Evolutionary conservation across 306 rosid species (phyloP), one percentile per base, ranked within the genome.

Genomic region (Cajanus cajan): DNA sequence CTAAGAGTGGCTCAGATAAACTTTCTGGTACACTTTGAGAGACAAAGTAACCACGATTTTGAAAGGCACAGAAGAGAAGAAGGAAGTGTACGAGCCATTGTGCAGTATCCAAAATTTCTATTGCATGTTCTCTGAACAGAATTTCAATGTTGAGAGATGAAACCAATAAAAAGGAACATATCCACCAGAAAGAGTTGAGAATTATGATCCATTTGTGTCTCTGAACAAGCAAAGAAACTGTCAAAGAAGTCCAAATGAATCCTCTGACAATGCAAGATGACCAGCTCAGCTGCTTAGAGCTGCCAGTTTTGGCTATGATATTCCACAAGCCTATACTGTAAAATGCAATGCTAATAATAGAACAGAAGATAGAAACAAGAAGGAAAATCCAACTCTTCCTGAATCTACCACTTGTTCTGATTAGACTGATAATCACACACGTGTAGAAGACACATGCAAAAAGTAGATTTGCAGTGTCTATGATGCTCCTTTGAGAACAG

Each of bases 171-270:
- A 86, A 88, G 2, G 79, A 85, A 71, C 50, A 73, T 25, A 51
- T 0, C 97, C 97, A 91, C 97, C 97, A 91, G 52, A 87, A n/a
- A 59, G 85, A 79, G 59, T 76, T 89, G 3, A 85, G 68, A 66
- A 76, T 14, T 62, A 24, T 82, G 8, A 85, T 78, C 85, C 85
- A 79, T 74, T 78, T 85, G 21, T 83, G 37, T 65, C 80, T 75
- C 74, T 86, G 86, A 69, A 82, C 62, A 78, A 77, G 82, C 90
- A 91, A 82, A 2, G 96, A 89, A 58, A 78, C 31, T 31, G 90
- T 2, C 7, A 79, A 73, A 62, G 88, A 88, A 74, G 84, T 71
- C 96, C 94, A 91, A 68, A 89, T 57, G 8, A 91, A 45, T 39
- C 85, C 90, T 74, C 81, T 73, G 7, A 83, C 16, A 10, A 89